A percentile compares a stretch with the other conserved stretches of the same genome.
Evolutionary conservation across 2,329 filamentous ascomycete genomes (phyloP).

Genomic region (Macroventuria anomochaeta): DNA sequence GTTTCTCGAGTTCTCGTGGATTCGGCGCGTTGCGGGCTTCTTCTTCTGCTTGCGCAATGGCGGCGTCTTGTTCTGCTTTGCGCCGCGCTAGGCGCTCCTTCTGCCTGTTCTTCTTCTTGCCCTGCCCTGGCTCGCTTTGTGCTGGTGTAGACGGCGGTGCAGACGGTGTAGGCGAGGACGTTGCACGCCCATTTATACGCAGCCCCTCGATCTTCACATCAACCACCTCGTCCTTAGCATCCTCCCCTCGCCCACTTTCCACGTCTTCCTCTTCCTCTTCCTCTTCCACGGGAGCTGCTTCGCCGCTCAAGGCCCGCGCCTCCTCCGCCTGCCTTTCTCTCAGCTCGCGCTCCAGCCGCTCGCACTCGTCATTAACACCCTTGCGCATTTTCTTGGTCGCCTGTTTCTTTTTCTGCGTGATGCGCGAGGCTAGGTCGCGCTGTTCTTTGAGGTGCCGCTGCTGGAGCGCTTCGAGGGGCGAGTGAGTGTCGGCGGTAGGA

Average conservation of each 20-base stretch:
- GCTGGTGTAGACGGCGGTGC: not conserved
- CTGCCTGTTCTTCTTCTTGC: slow-evolving; percentile 79
- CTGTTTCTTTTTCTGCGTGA: slow-evolving; percentile 96
- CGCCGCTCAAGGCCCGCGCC: slow-evolving; percentile 51
- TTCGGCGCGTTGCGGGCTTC: slow-evolving; percentile 67
- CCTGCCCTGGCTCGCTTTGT: slow-evolving; percentile 10
- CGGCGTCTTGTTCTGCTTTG: slow-evolving; percentile 80
- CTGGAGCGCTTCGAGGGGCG: slow-evolving; percentile 74
- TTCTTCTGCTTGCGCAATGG: slow-evolving; percentile 69
- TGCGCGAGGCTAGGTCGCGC: slow-evolving; percentile 80
- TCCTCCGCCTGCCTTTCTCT: slow-evolving; percentile 62
- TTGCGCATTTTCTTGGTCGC: slow-evolving; percentile 81
- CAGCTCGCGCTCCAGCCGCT: slow-evolving; percentile 62
- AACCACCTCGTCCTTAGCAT: not conserved
- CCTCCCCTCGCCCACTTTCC: slow-evolving; percentile 11
- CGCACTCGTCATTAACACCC: slow-evolving; percentile 67
- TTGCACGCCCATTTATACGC: slow-evolving; percentile 7
- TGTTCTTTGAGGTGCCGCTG: slow-evolving; percentile 86
- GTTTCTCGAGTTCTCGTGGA: slow-evolving; percentile 46
- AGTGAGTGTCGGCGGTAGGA: slow-evolving; percentile 20
- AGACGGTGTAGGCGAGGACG: not conserved
- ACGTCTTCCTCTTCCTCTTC: slow-evolving; percentile 15
- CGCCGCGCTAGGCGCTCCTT: slow-evolving; percentile 90
- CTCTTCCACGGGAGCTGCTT: slow-evolving; percentile 19
- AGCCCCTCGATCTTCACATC: slow-evolving; percentile 9